Conservation (phyloP, 371 early-diverging fungal genomes). For the Furculomyces boomerangus region DNA sequence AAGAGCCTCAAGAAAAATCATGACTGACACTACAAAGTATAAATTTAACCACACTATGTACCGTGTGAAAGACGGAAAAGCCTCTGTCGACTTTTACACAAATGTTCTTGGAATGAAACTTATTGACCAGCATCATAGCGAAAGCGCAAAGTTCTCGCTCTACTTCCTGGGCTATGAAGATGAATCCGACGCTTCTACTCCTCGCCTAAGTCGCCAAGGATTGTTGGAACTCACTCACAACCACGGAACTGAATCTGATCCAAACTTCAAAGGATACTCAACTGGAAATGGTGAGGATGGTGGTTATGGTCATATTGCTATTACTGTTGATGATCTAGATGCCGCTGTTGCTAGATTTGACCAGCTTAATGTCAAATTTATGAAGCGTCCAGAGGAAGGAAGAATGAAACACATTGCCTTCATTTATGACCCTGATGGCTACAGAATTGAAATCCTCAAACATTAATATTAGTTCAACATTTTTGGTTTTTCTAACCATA, state of each 20-base stretch:
- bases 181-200: slow-evolving; percentile 31
- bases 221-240: slow-evolving; percentile 75
- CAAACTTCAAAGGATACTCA: slow-evolving; percentile 37
- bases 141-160: slow-evolving; percentile 50
- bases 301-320: slow-evolving; percentile 71
- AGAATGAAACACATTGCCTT: slow-evolving; percentile 73
- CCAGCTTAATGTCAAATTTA: slow-evolving; percentile 43
- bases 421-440: slow-evolving; percentile 72
- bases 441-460: slow-evolving; percentile 42
- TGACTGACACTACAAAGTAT: not conserved
- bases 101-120: slow-evolving; percentile 72
- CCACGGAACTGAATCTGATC: slow-evolving; percentile 69
- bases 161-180: slow-evolving; percentile 54
- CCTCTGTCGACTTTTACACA: slow-evolving; percentile 54
- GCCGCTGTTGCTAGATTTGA: slow-evolving; percentile 61
- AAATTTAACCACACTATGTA: slow-evolving; percentile 60
- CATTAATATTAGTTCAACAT: too few relatives aligned
- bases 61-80: slow-evolving; percentile 63
- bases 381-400: slow-evolving; percentile 61
- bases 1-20: not conserved
- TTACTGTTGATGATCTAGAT: slow-evolving; percentile 61
- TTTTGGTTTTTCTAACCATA: too few relatives aligned
- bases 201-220: slow-evolving; percentile 37
- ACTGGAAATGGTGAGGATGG: slow-evolving; percentile 57
- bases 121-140: not conserved